Evolutionary conservation across 2,329 filamentous ascomycete genomes (phyloP).

Genomic region (Zymoseptoria pseudotritici): DNA sequence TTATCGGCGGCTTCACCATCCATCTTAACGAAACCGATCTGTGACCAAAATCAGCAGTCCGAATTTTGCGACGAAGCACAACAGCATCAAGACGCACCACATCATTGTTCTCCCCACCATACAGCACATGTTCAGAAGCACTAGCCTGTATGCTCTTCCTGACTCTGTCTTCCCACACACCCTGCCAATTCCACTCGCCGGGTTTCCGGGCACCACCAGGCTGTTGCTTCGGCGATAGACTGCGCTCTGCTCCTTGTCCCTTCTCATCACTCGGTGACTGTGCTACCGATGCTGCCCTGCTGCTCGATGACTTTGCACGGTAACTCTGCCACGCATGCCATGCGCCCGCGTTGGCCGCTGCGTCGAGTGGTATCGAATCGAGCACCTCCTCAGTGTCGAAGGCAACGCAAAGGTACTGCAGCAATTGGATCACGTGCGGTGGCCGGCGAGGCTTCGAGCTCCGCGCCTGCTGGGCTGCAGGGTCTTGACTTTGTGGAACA

Average conservation of each 20-base stretch:
- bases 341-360: constrained; percentile 80
- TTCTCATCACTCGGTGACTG: constrained; percentile 8
- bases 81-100: constrained; percentile 52
- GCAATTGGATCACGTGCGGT: constrained; percentile 46
- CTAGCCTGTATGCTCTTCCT: constrained; percentile 70
- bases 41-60: not conserved
- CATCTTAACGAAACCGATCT: constrained; percentile 28
- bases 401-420: constrained; percentile 73
- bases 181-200: constrained; percentile 95
- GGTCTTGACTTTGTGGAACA: constrained; percentile 2
- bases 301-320: constrained; percentile 40
- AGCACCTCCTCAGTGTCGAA: constrained; percentile 73
- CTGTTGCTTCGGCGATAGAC: constrained; percentile 25
- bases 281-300: constrained; percentile 9
- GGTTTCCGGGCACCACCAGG: constrained; percentile 51
- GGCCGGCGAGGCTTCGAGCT: constrained; percentile 6
- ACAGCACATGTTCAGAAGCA: constrained; percentile 71
- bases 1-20: constrained; percentile 18
- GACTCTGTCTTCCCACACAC: constrained; percentile 89
- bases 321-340: constrained; percentile 89
- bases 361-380: constrained; percentile 70
- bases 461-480: constrained; percentile 1
- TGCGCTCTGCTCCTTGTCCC: constrained; percentile 13
- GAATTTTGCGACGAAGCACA: not conserved
- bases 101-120: constrained; percentile 62